A percentile compares a stretch with the other conserved stretches of the same genome.
Evolutionary conservation across 768 basidiomycete genomes (phyloP).

Genomic region (Naganishia randhawae): DNA sequence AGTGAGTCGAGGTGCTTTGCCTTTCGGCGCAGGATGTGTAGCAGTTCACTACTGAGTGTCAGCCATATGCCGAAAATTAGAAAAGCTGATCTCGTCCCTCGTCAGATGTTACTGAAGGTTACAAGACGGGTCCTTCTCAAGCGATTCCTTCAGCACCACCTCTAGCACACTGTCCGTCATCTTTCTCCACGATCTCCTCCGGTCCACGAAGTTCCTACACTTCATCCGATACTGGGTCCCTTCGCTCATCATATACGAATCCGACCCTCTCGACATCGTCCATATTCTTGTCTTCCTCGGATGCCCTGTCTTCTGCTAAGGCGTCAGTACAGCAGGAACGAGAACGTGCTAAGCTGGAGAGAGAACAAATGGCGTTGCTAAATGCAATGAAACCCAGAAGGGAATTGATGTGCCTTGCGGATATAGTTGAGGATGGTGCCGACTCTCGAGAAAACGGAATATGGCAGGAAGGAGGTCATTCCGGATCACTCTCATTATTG

Average conservation of each 20-base stretch:
- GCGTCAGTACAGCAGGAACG: neutral
- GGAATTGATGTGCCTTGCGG: slow-evolving; percentile 17
- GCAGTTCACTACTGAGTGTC: neutral
- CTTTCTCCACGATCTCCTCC: neutral
- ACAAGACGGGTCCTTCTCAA: slow-evolving; percentile 7
- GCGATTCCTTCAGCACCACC: slow-evolving; percentile 1
- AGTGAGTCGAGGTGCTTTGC: neutral
- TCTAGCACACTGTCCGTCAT: neutral
- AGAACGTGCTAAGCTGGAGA: neutral
- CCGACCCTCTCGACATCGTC: neutral
- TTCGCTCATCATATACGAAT: slow-evolving; percentile 7
- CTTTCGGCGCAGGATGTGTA: neutral
- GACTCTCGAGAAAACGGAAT: neutral
- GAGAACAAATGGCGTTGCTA: slow-evolving; percentile 2
- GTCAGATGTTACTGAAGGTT: slow-evolving; percentile 10
- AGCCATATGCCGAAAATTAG: neutral
- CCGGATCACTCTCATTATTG: neutral
- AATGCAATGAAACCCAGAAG: slow-evolving; percentile 13
- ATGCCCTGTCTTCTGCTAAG: slow-evolving; percentile 1
- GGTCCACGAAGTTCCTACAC: neutral
- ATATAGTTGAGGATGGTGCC: slow-evolving; percentile 9
- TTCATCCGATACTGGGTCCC: slow-evolving; percentile 7
- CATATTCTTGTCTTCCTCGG: slow-evolving; percentile 18
- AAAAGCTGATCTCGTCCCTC: neutral
- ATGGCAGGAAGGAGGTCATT: neutral